Evolutionary conservation across 352 stramenopile genomes (phyloP).

Genomic region (Pythium chondricola): DNA sequence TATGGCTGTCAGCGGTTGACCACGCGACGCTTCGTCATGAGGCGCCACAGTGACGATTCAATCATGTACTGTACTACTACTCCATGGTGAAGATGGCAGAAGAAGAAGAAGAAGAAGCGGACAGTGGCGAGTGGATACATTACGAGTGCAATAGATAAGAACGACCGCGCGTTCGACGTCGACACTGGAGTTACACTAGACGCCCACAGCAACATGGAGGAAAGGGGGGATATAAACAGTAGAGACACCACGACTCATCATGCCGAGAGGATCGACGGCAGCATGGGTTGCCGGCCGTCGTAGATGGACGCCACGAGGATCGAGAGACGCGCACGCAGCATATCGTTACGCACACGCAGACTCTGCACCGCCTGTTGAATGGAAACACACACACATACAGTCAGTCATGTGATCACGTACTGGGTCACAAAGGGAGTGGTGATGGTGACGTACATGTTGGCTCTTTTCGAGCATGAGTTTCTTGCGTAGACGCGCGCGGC

Average conservation of each 20-base stretch:
- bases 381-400: slow-evolving; percentile 1
- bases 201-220: background rate
- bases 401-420: background rate
- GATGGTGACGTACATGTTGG: slow-evolving; percentile 40
- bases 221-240: background rate
- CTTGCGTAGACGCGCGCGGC: slow-evolving; percentile 66
- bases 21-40: background rate
- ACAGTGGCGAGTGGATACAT: too few species aligned
- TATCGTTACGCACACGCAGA: slow-evolving; percentile 54
- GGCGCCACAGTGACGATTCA: background rate
- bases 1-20: background rate
- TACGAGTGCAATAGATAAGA: too few species aligned
- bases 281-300: slow-evolving; percentile 19
- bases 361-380: slow-evolving; percentile 44
- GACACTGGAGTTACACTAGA: too few species aligned
- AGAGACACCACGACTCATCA: background rate
- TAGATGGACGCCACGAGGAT: slow-evolving; percentile 66
- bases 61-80: too few species aligned
- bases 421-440: background rate
- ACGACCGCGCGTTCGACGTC: too few species aligned
- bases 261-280: slow-evolving; percentile 12
- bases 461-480: slow-evolving; percentile 77
- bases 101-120: too few species aligned
- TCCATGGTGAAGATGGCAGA: too few species aligned
- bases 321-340: slow-evolving; percentile 46